phyloP scores from a whole-genome alignment of 129 eudicot genomes.

The Pulicaria dysenterica region DNA sequence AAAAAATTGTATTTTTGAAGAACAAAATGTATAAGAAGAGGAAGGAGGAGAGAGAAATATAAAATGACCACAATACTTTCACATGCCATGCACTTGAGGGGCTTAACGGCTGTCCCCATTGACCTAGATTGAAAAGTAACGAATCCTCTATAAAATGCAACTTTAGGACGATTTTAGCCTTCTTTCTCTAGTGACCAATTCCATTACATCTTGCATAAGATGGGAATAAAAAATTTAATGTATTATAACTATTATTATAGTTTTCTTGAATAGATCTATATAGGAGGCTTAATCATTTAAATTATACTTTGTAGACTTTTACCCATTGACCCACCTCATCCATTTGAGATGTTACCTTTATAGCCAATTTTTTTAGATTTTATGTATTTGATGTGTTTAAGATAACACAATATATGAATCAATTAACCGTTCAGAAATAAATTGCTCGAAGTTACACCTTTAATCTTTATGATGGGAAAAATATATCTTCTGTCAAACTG shows the following conservation, averaged over 20 bases:
- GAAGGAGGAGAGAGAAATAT: no score
- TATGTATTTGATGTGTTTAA: neutral
- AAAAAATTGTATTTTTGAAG: no score
- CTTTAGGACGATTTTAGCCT: no score
- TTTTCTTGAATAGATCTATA: neutral
- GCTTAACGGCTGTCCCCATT: no score
- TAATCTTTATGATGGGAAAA: neutral
- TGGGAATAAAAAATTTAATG: no score
- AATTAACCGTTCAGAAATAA: neutral
- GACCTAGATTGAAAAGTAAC: no score
- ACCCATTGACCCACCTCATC: neutral
- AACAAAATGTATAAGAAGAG: no score
- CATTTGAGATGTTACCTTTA: neutral
- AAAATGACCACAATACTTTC: no score
- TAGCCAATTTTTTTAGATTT: neutral
- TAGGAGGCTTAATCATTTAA: neutral
- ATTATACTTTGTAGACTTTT: neutral
- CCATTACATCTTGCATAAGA: no score
- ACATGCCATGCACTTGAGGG: no score
- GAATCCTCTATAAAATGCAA: no score
- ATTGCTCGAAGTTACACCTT: conserved; percentile 1
- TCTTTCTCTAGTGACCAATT: no score
- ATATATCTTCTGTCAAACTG: conserved; percentile 5
- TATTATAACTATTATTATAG: neutral
- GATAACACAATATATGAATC: neutral